Conservation (phyloP, 495 filamentous ascomycete species). For the Astrocystis sublimbata region DNA sequence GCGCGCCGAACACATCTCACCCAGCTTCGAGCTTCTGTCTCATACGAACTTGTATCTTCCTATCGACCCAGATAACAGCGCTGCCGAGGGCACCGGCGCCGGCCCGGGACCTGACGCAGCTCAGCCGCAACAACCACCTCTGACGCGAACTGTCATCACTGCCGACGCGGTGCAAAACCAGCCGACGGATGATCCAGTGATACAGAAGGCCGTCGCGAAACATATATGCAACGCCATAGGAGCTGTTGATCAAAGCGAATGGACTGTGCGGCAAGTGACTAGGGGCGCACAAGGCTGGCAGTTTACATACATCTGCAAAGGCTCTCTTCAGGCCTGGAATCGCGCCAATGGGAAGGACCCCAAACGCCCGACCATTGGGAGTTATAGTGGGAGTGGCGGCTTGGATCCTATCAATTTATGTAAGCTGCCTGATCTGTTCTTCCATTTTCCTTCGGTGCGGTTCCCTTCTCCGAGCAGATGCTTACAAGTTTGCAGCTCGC, state of each 20-base stretch:
- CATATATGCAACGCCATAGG: constrained; percentile 42
- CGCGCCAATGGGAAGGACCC: constrained; percentile 42
- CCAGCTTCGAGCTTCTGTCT: constrained; percentile 41
- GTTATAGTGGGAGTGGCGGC: constrained; percentile 41
- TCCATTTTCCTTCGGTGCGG: neutral
- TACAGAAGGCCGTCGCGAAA: constrained; percentile 44
- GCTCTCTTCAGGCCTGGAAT: constrained; percentile 48
- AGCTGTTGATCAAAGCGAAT: constrained; percentile 42
- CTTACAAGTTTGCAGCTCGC: constrained; percentile 39
- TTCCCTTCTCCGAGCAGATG: neutral
- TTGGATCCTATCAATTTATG: constrained; percentile 44
- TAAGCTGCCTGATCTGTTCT: constrained; percentile 19
- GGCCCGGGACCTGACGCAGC: constrained; percentile 22
- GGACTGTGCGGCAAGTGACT: constrained; percentile 43
- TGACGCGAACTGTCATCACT: constrained; percentile 29
- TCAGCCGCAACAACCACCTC: constrained; percentile 25
- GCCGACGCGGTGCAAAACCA: constrained; percentile 46
- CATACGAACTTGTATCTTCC: constrained; percentile 39
- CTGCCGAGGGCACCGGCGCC: constrained; percentile 26
- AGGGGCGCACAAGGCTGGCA: constrained; percentile 46
- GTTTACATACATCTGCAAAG: constrained; percentile 51
- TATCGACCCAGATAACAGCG: constrained; percentile 34
- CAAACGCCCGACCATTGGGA: constrained; percentile 39
- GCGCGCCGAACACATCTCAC: constrained; percentile 42
- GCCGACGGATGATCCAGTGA: constrained; percentile 40